Evolutionary conservation across 768 basidiomycete genomes (phyloP), one percentile per base, ranked within the genome.

Genomic region (Erythrobasidium yunnanense): DNA sequence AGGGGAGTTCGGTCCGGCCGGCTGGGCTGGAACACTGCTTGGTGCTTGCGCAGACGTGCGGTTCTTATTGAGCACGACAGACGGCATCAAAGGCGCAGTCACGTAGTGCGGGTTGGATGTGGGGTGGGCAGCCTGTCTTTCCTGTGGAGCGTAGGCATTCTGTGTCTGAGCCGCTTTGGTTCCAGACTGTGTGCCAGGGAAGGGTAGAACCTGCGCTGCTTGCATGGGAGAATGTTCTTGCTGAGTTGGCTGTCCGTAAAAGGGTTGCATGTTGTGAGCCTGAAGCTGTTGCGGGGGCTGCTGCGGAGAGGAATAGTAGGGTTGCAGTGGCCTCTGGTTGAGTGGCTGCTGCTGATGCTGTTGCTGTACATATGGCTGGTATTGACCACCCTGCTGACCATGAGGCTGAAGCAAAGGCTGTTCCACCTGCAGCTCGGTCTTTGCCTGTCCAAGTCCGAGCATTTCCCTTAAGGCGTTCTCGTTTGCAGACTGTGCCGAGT

Each of bases 61-160:
- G 29, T 47, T 23, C 22, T 63, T 63, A 49, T 63, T 63, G 4
- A 63, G 47, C 29, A 63, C n/a, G 49, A 63, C 60, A 25, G 60
- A 63, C 13, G 60, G 60, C 60, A 63, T 63, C 7, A 63, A 34
- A 13, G 60, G 60, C 6, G 60, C 60, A 13, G 60, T 34, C 2
- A 63, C 27, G 38, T 33, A 63, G 6, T 51, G 56, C 45, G 30
- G 56, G 18, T 42, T 42, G n/a, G 38, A n/a, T n/a, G n/a, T n/a
- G n/a, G n/a, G n/a, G n/a, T n/a, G n/a, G n/a, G n/a, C n/a, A n/a
- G n/a, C n/a, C n/a, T n/a, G n/a, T n/a, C n/a, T n/a, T n/a, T n/a
- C n/a, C n/a, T n/a, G n/a, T n/a, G n/a, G n/a, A n/a, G n/a, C n/a
- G n/a, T n/a, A n/a, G n/a, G n/a, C n/a, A n/a, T n/a, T n/a, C n/a